Conservation (phyloP, 768 basidiomycete species). For the Russula abietina region DNA sequence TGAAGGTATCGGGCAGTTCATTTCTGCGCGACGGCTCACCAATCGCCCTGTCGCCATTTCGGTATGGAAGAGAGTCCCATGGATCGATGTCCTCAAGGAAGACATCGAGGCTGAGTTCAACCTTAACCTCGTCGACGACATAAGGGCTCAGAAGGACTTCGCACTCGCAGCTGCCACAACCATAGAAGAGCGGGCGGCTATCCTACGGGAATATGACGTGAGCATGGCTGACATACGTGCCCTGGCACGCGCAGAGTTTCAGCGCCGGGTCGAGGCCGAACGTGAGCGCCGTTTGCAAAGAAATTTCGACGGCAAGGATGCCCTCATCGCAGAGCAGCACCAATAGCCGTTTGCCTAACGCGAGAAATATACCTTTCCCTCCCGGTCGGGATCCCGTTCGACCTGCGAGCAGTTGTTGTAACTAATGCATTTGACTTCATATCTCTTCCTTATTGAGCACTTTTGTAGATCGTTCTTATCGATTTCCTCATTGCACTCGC, state of each 20-base stretch:
- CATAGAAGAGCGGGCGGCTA: constrained; percentile 8
- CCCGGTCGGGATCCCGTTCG: rapidly evolving
- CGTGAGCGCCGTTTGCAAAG: constrained; percentile 16
- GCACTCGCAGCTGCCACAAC: constrained; percentile 13
- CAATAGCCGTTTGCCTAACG: background rate
- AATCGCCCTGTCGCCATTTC: too few species aligned
- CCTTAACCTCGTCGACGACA: constrained; percentile 14
- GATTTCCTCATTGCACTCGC: background rate
- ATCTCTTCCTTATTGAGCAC: background rate
- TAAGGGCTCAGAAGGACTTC: constrained; percentile 14
- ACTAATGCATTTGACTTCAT: background rate
- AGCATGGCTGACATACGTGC: constrained; percentile 22
- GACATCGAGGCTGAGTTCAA: constrained; percentile 20
- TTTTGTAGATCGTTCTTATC: background rate
- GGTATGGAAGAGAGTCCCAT: too few species aligned
- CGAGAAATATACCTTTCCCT: background rate
- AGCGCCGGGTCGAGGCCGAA: constrained; percentile 21
- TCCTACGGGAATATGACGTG: constrained; percentile 10
- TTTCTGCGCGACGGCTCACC: too few species aligned
- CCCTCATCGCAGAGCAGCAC: constrained; percentile 20
- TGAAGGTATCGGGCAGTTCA: too few species aligned
- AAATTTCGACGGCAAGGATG: constrained; percentile 19
- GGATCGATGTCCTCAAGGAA: constrained; percentile 21
- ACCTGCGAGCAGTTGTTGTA: background rate
- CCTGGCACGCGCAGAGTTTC: constrained; percentile 17